phyloP scores from a whole-genome alignment of 345 rosid genomes.

The Melaleuca quinquenervia region DNA sequence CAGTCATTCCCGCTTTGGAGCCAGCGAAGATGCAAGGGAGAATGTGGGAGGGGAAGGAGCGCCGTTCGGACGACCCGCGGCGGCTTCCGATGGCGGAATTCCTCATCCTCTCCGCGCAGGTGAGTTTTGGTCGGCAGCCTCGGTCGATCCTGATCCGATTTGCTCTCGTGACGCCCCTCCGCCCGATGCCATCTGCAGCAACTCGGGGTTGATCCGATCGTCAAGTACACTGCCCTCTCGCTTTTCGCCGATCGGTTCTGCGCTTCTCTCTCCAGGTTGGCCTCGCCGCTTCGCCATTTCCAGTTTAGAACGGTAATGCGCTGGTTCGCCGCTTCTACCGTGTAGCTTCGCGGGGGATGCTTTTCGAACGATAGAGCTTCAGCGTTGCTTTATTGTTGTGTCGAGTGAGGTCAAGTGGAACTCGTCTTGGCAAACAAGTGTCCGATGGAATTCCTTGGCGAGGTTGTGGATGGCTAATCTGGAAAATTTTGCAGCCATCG shows the following conservation, averaged over 20 bases:
- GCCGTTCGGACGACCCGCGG: conserved; percentile 1
- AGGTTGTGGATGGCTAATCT: neutral
- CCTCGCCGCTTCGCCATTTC: neutral
- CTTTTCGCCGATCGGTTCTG: conserved; percentile 62
- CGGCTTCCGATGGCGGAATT: conserved; percentile 18
- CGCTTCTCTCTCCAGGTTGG: conserved; percentile 35
- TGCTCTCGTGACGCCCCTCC: neutral
- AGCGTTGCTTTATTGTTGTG: neutral
- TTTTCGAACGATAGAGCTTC: neutral
- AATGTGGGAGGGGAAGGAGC: neutral
- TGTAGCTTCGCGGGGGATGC: neutral
- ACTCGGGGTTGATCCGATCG: conserved; percentile 41
- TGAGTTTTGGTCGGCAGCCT: neutral
- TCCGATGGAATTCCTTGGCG: neutral
- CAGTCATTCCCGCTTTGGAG: neutral
- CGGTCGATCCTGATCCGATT: neutral
- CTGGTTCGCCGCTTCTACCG: neutral
- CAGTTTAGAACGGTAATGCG: neutral
- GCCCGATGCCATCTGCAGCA: conserved; percentile 14
- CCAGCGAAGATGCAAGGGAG: neutral
- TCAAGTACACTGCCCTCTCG: conserved; percentile 62
- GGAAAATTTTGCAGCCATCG: neutral
- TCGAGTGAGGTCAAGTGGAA: neutral
- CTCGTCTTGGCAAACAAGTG: too few relatives aligned
- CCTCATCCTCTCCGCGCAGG: conserved; percentile 32